A percentile compares a stretch with the other conserved stretches of the same genome.
phyloP scores from a whole-genome alignment of 2,329 filamentous ascomycete species.

The Sporothrix sp. region DNA sequence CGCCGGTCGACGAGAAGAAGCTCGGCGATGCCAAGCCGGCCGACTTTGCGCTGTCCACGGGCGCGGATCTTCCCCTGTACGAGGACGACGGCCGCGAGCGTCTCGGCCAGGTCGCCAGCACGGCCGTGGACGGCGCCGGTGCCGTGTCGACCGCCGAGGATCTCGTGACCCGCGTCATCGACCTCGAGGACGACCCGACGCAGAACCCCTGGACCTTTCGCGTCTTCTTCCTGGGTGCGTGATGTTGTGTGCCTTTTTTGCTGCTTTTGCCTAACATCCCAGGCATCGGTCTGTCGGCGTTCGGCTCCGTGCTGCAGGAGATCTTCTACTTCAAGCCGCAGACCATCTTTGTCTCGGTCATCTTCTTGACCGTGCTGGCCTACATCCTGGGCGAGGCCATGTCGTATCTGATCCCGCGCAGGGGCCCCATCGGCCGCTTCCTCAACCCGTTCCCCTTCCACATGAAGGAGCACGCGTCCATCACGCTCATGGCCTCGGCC shows the following conservation, averaged over 20 bases:
- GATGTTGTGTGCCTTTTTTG: not conserved
- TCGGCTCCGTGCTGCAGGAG: constrained; percentile 31
- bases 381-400: constrained; percentile 30
- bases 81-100: not conserved
- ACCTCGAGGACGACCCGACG: constrained; percentile 19
- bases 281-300: constrained; percentile 22
- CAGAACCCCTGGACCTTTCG: constrained; percentile 19
- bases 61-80: constrained; percentile 1
- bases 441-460: constrained; percentile 22
- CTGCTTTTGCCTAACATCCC: not conserved
- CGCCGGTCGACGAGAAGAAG: not conserved
- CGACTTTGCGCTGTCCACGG: not conserved
- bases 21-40: constrained; percentile 6
- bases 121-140: not conserved
- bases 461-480: constrained; percentile 19
- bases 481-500: constrained; percentile 18
- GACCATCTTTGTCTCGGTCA: constrained; percentile 32
- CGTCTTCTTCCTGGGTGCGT: constrained; percentile 12
- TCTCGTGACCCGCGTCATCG: constrained; percentile 16
- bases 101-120: not conserved
- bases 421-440: constrained; percentile 24
- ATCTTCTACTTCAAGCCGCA: constrained; percentile 42
- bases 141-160: constrained; percentile 11
- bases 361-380: constrained; percentile 35
- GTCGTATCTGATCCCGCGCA: constrained; percentile 23